phyloP scores from a whole-genome alignment of 169 alveolate genomes.

The Cryptosporidium sp. region DNA sequence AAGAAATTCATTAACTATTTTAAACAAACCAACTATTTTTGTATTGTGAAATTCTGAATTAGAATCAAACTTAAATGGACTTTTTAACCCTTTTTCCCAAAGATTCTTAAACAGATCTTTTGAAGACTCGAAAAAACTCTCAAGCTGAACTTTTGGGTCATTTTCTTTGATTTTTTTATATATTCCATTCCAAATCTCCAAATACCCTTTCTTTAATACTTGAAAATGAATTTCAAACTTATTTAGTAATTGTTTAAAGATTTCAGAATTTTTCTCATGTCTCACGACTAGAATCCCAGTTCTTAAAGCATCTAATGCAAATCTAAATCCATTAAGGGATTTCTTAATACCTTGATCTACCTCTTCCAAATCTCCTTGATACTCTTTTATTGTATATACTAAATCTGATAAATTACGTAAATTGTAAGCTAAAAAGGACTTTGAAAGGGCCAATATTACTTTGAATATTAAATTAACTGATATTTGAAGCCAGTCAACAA shows the following conservation, averaged over 20 bases:
- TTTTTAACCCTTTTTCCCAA: constrained; percentile 13
- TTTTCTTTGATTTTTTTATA: neutral
- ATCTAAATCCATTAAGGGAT: constrained; percentile 12
- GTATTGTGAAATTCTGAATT: neutral
- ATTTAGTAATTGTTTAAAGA: neutral
- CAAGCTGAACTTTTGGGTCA: constrained; percentile 6
- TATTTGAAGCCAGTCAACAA: constrained; percentile 43
- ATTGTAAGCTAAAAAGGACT: constrained; percentile 30
- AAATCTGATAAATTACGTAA: constrained; percentile 34
- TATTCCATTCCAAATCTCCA: neutral
- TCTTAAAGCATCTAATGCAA: neutral
- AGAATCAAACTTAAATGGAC: constrained; percentile 38
- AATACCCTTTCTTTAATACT: neutral
- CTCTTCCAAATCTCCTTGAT: neutral
- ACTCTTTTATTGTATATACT: neutral
- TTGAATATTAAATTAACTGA: constrained; percentile 2
- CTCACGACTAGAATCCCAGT: constrained; percentile 7
- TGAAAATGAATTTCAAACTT: constrained; percentile 1
- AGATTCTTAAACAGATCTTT: neutral
- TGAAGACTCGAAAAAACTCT: neutral
- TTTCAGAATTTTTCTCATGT: neutral
- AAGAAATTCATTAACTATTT: neutral
- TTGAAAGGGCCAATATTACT: constrained; percentile 6
- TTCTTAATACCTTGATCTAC: neutral
- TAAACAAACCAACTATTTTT: constrained; percentile 18